A percentile compares a stretch with the other conserved stretches of the same genome.
Evolutionary conservation across 768 basidiomycete genomes (phyloP).

Genomic region (Psilocybe cubensis): DNA sequence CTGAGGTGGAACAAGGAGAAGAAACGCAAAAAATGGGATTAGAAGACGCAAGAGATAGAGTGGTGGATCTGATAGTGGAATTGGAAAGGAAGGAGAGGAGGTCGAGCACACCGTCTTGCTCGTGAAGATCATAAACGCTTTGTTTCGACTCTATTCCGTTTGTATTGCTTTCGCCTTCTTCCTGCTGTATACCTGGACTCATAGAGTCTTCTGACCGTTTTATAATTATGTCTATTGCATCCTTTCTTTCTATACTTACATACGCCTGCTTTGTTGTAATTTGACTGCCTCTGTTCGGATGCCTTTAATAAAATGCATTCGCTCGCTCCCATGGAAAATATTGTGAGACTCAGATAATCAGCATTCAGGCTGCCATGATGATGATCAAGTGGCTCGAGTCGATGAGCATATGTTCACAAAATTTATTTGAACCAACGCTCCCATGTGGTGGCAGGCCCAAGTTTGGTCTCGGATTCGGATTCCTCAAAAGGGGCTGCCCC

Average conservation of each 20-base stretch:
- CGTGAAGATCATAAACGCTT: no score
- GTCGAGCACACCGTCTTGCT: slow-evolving; percentile 1
- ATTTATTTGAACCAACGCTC: background rate
- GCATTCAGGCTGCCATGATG: background rate
- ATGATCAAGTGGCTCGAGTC: no score
- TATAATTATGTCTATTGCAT: background rate
- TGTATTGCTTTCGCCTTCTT: background rate
- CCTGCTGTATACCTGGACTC: background rate
- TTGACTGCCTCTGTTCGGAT: background rate
- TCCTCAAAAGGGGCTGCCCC: slow-evolving; percentile 16
- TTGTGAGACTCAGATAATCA: background rate
- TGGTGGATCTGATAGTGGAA: slow-evolving; percentile 70
- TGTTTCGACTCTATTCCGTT: no score
- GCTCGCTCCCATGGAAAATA: no score
- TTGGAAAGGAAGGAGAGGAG: slow-evolving; percentile 36
- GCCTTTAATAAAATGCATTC: no score
- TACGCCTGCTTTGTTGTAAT: background rate
- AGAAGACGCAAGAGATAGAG: slow-evolving; percentile 78
- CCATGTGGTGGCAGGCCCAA: slow-evolving; percentile 26
- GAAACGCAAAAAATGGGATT: slow-evolving; percentile 52
- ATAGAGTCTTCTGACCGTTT: no score
- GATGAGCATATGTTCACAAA: background rate
- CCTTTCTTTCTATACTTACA: background rate
- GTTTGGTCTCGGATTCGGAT: slow-evolving; percentile 23
- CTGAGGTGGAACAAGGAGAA: slow-evolving; percentile 69